phyloP scores from a whole-genome alignment of 176 grass and related monocot genomes.

The Rhynchospora tenuis region DNA sequence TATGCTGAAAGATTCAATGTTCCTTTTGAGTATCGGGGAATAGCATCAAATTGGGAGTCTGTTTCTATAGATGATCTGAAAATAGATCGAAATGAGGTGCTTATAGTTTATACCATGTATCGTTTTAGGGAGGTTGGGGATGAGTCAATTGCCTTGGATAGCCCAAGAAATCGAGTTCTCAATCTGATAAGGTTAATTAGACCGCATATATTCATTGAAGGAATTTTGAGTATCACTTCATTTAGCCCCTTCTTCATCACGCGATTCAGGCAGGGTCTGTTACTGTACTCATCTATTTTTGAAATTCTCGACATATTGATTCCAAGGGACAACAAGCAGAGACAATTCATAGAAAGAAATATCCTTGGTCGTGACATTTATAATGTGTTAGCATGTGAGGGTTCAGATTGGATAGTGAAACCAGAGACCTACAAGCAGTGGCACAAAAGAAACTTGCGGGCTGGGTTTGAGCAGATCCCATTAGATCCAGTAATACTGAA shows the following conservation, averaged over 20 bases:
- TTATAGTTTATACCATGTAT: not conserved
- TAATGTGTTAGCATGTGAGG: slow-evolving; percentile 37
- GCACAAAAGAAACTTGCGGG: slow-evolving; percentile 27
- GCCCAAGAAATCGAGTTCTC: slow-evolving; percentile 39
- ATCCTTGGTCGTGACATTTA: slow-evolving; percentile 1
- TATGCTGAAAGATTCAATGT: slow-evolving; percentile 55
- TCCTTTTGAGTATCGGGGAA: slow-evolving; percentile 48
- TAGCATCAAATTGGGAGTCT: slow-evolving; percentile 45
- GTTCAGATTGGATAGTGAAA: slow-evolving; percentile 25
- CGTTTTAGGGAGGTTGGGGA: not conserved
- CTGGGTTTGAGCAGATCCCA: slow-evolving; percentile 23
- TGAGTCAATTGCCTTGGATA: slow-evolving; percentile 11
- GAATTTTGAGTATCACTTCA: slow-evolving; percentile 23
- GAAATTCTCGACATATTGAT: slow-evolving; percentile 25
- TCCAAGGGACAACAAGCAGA: slow-evolving; percentile 9
- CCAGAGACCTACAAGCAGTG: slow-evolving; percentile 37
- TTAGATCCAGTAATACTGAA: slow-evolving; percentile 4
- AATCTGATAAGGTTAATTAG: slow-evolving; percentile 32
- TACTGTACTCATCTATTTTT: slow-evolving; percentile 3
- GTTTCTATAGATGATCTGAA: slow-evolving; percentile 11
- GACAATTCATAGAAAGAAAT: slow-evolving; percentile 21
- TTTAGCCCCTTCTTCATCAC: slow-evolving; percentile 39
- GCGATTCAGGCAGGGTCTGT: slow-evolving; percentile 31
- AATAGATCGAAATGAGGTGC: not conserved
- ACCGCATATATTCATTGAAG: slow-evolving; percentile 32